phyloP scores from a whole-genome alignment of 2,329 filamentous ascomycete species.

The Cladophialophora yegresii region DNA sequence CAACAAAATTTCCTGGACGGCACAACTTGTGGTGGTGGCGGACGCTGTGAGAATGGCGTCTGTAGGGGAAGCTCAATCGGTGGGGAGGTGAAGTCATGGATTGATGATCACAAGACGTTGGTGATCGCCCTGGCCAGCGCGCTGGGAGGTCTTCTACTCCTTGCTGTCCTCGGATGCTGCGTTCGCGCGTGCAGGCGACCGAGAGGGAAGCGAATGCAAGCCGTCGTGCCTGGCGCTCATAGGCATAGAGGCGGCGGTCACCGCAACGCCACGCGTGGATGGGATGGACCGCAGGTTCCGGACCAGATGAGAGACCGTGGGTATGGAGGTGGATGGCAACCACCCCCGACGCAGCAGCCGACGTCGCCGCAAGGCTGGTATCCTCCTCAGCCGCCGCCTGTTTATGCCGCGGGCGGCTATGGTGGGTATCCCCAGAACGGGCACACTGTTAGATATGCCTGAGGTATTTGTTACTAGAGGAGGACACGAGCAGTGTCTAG shows the following conservation, averaged over 20 bases:
- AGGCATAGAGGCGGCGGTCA: constrained; percentile 4
- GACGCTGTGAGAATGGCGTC: constrained; percentile 73
- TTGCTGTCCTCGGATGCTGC: constrained; percentile 70
- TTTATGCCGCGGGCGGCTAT: constrained; percentile 24
- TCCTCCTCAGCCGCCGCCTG: constrained; percentile 32
- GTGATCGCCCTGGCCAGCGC: constrained; percentile 77
- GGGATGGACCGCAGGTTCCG: constrained; percentile 35
- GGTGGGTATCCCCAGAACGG: constrained; percentile 9
- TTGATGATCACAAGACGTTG: constrained; percentile 73
- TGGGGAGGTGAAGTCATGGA: constrained; percentile 73
- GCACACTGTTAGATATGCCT: constrained; percentile 34
- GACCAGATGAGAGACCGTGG: constrained; percentile 33
- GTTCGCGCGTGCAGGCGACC: constrained; percentile 56
- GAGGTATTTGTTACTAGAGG: background rate
- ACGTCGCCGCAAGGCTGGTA: constrained; percentile 25
- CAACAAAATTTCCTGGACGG: constrained; percentile 94
- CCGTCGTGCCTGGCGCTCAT: constrained; percentile 9
- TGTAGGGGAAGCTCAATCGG: constrained; percentile 71
- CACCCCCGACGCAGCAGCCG: constrained; percentile 16
- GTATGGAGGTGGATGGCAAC: constrained; percentile 29
- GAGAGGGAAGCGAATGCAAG: constrained; percentile 19
- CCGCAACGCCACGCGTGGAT: constrained; percentile 19
- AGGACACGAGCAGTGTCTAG: constrained; percentile 1
- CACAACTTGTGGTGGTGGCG: constrained; percentile 78
- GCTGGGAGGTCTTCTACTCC: constrained; percentile 70